phyloP scores from a whole-genome alignment of 2,329 filamentous ascomycete species.

The Byssochlamys sp. region DNA sequence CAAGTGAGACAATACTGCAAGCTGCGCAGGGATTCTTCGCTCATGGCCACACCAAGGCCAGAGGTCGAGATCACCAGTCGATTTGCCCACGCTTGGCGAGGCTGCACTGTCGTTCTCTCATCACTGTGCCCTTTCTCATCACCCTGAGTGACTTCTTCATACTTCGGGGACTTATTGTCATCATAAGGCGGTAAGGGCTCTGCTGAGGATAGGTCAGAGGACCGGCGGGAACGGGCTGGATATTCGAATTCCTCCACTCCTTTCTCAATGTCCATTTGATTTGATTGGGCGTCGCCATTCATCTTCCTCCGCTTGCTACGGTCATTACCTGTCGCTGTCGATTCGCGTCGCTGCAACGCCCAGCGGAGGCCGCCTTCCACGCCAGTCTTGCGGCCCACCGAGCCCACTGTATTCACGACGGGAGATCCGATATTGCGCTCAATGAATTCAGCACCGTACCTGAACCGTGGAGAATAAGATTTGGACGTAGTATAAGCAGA shows the following conservation, averaged over 20 bases:
- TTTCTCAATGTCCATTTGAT: conserved; percentile 42
- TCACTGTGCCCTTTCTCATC: conserved; percentile 17
- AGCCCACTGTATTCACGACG: conserved; percentile 75
- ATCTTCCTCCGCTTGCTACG: conserved; percentile 37
- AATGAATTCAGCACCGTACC: conserved; percentile 80
- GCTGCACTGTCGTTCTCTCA: conserved; percentile 16
- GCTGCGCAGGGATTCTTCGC: conserved; percentile 72
- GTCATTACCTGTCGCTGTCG: conserved; percentile 18
- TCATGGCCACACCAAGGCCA: conserved; percentile 82
- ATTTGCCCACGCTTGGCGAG: conserved; percentile 58
- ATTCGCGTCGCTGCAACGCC: conserved; percentile 52
- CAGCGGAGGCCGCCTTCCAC: conserved; percentile 79
- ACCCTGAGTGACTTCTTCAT: conserved; percentile 50
- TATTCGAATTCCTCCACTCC: conserved; percentile 15
- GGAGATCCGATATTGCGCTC: conserved; percentile 75
- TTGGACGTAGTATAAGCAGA: conserved; percentile 81
- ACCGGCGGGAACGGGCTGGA: conserved; percentile 37
- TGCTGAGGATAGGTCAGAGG: conserved; percentile 56
- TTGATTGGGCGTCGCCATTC: conserved; percentile 20
- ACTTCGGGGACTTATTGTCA: conserved; percentile 63
- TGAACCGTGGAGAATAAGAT: conserved; percentile 79
- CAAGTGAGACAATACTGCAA: conserved; percentile 75
- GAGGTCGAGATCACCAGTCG: conserved; percentile 83
- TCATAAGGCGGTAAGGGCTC: conserved; percentile 80
- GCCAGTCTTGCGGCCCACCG: conserved; percentile 72